A percentile compares a stretch with the other conserved stretches of the same genome.
Evolutionary conservation across 1,139 yeast species (phyloP).

Genomic region (Yamadazyma blattariae): DNA sequence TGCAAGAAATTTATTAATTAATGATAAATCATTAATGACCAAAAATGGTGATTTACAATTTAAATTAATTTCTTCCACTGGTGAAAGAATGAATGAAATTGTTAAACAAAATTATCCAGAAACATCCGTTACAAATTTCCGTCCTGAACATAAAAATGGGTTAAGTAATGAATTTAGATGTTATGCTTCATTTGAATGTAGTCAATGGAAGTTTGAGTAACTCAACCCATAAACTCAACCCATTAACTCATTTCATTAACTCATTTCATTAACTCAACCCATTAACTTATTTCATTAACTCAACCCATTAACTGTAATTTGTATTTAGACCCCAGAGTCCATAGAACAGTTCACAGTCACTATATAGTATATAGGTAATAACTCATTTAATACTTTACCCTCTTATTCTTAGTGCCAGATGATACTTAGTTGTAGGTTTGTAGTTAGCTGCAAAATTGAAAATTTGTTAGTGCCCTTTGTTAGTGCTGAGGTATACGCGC

Average conservation of each 20-base stretch:
- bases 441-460: too few relatives aligned
- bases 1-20: conserved; percentile 56
- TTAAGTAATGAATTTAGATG: conserved; percentile 85
- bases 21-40: conserved; percentile 35
- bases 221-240: not conserved
- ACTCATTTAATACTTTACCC: too few relatives aligned
- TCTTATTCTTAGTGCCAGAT: too few relatives aligned
- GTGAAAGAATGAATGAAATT: conserved; percentile 76
- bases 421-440: too few relatives aligned
- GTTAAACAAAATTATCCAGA: conserved; percentile 64
- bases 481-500: too few relatives aligned
- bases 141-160: conserved; percentile 82
- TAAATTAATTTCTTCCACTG: conserved; percentile 72
- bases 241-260: not conserved
- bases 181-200: conserved; percentile 68
- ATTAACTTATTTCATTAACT: too few relatives aligned
- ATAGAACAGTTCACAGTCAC: too few relatives aligned
- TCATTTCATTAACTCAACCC: too few relatives aligned
- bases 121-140: conserved; percentile 59
- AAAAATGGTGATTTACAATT: conserved; percentile 40
- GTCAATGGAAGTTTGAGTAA: conserved; percentile 30
- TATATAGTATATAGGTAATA: too few relatives aligned
- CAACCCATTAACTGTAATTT: too few relatives aligned
- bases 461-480: too few relatives aligned
- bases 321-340: too few relatives aligned